These are phyloP conservation scores for Prunus padus DNA, from an alignment of 306 rosid genomes.

Conservation along the genomic window DNA sequence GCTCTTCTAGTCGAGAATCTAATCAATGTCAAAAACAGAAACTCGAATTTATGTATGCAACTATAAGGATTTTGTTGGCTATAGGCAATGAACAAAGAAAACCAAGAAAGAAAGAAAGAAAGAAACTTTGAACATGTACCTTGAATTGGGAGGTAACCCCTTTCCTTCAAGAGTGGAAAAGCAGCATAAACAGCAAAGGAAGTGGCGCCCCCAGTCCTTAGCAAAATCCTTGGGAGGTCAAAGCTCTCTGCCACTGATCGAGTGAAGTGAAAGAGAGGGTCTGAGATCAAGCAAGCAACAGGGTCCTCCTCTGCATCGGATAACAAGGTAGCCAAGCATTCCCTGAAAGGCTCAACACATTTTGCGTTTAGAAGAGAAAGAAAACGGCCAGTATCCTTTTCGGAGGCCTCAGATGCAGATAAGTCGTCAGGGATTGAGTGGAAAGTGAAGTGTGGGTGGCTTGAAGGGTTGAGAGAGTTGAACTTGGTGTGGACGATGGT, in stretches of 20 bases:
- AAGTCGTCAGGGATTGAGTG: slow-evolving; percentile 12
- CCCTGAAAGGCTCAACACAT: slow-evolving; percentile 26
- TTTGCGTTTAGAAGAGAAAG: slow-evolving; percentile 7
- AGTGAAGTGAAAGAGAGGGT: slow-evolving; percentile 33
- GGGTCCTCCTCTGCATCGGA: slow-evolving; percentile 13
- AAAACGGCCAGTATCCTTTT: background rate
- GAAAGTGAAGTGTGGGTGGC: slow-evolving; percentile 23
- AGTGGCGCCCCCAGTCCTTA: slow-evolving; percentile 29
- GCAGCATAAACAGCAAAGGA: slow-evolving; percentile 29
- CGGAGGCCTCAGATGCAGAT: background rate
- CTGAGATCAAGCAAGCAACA: slow-evolving; percentile 49
- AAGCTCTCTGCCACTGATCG: slow-evolving; percentile 35
- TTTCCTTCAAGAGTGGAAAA: slow-evolving; percentile 27
- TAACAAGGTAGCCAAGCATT: slow-evolving; percentile 31
- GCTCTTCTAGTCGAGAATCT: slow-evolving; percentile 39
- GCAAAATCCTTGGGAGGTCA: slow-evolving; percentile 37
- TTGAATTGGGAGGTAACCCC: slow-evolving; percentile 25
- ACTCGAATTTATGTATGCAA: no score
- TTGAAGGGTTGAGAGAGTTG: slow-evolving; percentile 25
- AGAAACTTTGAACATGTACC: background rate
- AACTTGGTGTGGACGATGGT: slow-evolving; percentile 26
- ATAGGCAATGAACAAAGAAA: background rate
- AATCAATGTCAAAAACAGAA: background rate
- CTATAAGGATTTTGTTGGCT: background rate
- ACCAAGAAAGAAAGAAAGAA: background rate